Percentiles rank a stretch among this genome's conserved stretches.
Evolutionary conservation across 495 filamentous ascomycete genomes (phyloP).

Genomic region (Margaritispora aquatica): DNA sequence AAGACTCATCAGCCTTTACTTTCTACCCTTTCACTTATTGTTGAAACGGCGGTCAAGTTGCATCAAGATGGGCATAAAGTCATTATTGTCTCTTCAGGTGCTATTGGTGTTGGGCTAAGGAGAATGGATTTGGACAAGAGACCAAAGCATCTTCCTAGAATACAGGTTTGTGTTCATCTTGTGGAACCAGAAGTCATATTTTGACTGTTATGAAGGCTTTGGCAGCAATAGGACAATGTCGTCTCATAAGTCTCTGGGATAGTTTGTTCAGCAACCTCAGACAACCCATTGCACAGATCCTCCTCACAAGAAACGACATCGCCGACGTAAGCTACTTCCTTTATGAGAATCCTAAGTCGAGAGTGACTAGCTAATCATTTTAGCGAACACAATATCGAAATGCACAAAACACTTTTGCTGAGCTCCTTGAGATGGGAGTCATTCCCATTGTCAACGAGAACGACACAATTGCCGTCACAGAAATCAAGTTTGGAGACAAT

Average conservation of each 20-base stretch:
- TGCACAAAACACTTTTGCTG: constrained; percentile 87
- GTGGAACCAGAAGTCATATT: not conserved
- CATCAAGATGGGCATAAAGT: constrained; percentile 89
- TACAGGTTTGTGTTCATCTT: constrained; percentile 51
- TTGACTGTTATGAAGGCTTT: constrained; percentile 55
- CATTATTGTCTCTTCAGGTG: constrained; percentile 91
- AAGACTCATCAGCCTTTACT: constrained; percentile 95
- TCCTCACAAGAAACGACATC: constrained; percentile 95
- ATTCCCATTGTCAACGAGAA: constrained; percentile 99
- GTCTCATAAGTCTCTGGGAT: constrained; percentile 94
- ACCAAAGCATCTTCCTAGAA: constrained; percentile 78
- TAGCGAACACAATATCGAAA: constrained; percentile 92
- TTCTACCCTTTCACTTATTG: constrained; percentile 82
- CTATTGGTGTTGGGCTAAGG: constrained; percentile 86
- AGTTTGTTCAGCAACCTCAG: constrained; percentile 78
- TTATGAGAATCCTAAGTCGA: not conserved
- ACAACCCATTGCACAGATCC: constrained; percentile 89
- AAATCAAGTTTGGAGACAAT: constrained; percentile 99
- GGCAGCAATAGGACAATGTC: constrained; percentile 92
- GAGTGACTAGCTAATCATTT: not conserved
- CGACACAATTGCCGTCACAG: constrained; percentile 90
- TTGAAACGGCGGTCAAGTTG: constrained; percentile 82
- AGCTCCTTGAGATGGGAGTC: constrained; percentile 89
- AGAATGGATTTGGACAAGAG: constrained; percentile 85
- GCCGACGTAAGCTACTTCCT: constrained; percentile 62